Evolutionary conservation across 2,329 filamentous ascomycete species (phyloP).

Genomic region (Penicillium expansum): DNA sequence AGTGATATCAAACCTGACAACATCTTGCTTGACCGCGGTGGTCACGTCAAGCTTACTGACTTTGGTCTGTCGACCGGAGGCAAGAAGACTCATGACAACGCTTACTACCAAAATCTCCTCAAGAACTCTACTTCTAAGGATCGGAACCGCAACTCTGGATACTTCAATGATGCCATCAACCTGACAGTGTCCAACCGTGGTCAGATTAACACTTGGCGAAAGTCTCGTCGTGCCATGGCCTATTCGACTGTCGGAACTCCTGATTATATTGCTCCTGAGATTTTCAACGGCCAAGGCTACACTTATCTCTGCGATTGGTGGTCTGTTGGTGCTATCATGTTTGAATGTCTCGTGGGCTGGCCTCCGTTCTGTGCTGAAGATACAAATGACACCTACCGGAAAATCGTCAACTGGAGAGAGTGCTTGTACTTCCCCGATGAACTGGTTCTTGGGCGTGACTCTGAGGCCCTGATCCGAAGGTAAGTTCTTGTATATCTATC

Average conservation of each 20-base stretch:
- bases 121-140: constrained; percentile 70
- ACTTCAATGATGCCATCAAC: constrained; percentile 90
- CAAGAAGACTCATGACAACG: constrained; percentile 96
- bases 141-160: constrained; percentile 86
- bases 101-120: constrained; percentile 95
- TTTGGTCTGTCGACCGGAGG: constrained; percentile 97
- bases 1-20: constrained; percentile 99
- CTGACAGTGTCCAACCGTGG: constrained; percentile 95
- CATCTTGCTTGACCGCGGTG: constrained; percentile 89
- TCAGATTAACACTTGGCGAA: constrained; percentile 98
- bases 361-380: constrained; percentile 98
- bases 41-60: constrained; percentile 97
- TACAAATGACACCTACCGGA: constrained; percentile 94
- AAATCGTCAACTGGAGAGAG: constrained; percentile 98
- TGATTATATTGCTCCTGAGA: constrained; percentile 97
- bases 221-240: constrained; percentile 90
- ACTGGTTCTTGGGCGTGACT: constrained; percentile 80
- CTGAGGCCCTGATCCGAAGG: constrained; percentile 90
- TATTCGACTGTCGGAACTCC: constrained; percentile 98
- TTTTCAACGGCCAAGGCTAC: constrained; percentile 95
- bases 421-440: constrained; percentile 96
- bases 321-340: constrained; percentile 99
- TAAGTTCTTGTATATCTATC: constrained; percentile 44
- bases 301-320: constrained; percentile 98
- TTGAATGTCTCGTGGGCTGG: constrained; percentile 97